These are phyloP conservation scores for Xylariaceae sp. DNA, from an alignment of 2,329 filamentous ascomycete genomes.

Conservation along the genomic window DNA sequence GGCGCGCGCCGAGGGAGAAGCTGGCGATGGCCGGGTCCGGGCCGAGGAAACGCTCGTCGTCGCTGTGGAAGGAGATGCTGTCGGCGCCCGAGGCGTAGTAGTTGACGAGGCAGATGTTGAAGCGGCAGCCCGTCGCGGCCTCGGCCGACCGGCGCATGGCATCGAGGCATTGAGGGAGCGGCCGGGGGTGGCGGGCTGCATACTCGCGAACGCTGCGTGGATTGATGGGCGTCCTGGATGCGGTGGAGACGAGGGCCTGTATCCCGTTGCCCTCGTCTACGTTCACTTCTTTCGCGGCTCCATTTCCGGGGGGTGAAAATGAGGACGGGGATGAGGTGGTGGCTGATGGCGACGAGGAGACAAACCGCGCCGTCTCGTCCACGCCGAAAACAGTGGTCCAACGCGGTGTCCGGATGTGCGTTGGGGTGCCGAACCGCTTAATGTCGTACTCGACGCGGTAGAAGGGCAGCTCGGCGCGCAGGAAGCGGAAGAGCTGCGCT, in stretches of 20 bases:
- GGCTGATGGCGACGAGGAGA: constrained; percentile 12
- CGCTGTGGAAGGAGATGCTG: constrained; percentile 75
- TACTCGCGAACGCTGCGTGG: constrained; percentile 3
- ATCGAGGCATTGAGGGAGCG: constrained; percentile 67
- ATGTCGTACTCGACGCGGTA: constrained; percentile 73
- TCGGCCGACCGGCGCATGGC: constrained; percentile 60
- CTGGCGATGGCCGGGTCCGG: constrained; percentile 67
- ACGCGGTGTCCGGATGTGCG: constrained; percentile 42
- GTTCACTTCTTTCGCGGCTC: constrained; percentile 14
- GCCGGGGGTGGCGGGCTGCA: constrained; percentile 48
- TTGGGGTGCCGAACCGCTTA: constrained; percentile 58
- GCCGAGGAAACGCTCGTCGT: constrained; percentile 75
- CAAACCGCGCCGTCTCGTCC: constrained; percentile 60
- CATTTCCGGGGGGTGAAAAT: too few species aligned
- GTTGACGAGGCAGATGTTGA: constrained; percentile 79
- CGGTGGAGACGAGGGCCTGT: constrained; percentile 34
- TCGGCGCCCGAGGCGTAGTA: constrained; percentile 77
- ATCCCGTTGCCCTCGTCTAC: constrained; percentile 39
- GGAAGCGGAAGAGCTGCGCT: constrained; percentile 62
- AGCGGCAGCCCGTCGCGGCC: constrained; percentile 59
- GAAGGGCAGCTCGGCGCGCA: constrained; percentile 68
- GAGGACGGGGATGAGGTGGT: constrained; percentile 5
- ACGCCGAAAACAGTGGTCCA: constrained; percentile 57
- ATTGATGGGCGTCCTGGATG: constrained; percentile 44
- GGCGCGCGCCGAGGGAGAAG: constrained; percentile 65